These are phyloP conservation scores for Paxillus ammoniavirescens DNA, from an alignment of 768 basidiomycete species.

Conservation along the genomic window DNA sequence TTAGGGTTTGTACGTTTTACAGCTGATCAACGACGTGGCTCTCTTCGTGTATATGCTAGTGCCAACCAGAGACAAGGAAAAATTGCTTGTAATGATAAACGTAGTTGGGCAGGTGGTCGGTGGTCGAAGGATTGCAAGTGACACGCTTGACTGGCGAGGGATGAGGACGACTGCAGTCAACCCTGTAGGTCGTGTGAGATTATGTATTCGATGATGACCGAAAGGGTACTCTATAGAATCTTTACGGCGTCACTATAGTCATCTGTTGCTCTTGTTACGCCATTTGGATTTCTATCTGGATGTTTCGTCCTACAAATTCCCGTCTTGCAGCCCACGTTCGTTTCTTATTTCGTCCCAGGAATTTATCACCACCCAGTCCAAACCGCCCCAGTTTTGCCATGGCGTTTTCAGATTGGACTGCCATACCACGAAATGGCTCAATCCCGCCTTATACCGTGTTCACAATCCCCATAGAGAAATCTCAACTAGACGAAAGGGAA, in stretches of 20 bases:
- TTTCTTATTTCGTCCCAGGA: background rate
- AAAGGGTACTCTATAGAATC: background rate
- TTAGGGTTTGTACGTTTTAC: no score
- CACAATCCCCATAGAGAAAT: conserved; percentile 61
- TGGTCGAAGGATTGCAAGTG: no score
- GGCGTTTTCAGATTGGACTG: conserved; percentile 21
- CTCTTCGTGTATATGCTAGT: no score
- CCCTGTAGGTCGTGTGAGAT: no score
- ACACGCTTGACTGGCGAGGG: no score
- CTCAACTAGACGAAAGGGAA: conserved; percentile 73
- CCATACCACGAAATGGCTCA: conserved; percentile 8
- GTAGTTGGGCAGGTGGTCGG: no score
- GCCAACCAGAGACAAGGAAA: no score
- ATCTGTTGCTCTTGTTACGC: background rate
- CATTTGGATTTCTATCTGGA: background rate
- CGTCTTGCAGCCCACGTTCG: conserved; percentile 4
- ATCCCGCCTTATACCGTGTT: conserved; percentile 54
- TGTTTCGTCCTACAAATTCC: conserved; percentile 12
- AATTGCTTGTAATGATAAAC: no score
- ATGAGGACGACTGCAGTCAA: no score
- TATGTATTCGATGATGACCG: no score
- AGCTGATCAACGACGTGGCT: no score
- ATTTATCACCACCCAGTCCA: background rate
- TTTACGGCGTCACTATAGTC: background rate
- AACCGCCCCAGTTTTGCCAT: conserved; percentile 20